Base-by-base conservation (phyloP, 495 filamentous ascomycete genomes). In the Neurospora sp. region DNA sequence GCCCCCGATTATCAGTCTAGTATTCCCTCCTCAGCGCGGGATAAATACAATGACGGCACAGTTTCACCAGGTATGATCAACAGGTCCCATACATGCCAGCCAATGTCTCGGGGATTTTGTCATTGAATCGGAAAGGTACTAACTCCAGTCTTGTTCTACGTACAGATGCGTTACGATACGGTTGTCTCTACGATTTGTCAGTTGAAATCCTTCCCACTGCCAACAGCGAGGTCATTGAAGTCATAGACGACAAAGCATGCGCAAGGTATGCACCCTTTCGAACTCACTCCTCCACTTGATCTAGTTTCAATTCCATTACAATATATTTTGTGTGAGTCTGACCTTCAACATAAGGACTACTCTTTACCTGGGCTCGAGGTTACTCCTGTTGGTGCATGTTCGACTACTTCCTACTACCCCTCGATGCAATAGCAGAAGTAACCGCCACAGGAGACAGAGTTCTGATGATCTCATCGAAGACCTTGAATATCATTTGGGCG, bases 381-480 rank as follows among this genome's bases (percentile, higher is more conserved):
- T 81, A 5, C 77, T 86, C 0, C 71, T 85, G 10, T 69, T 86
- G n/a, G 82, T 78, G 14, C 79, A 81, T 18, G 69, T 86, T 5
- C 76, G 73, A 4, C 76, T 82, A 14, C 73, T 73, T 6, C 72
- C 73, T 4, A 27, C 40, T 10, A 22, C 76, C 6, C 39, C 48
- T 35, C 73, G 41, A 18, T 38, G 18, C 31, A 73, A 65, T n/a
- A 69, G 73, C n/a, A 65, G 73, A 5, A 69, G 74, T 9, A 18
- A 9, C 2, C 53, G 53, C 53, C 76, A 78, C 65, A 42, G 71
- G 2, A 79, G 78, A 59, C 80, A 78, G 74, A 81, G 74, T 61
- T 83, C 87, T 3, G 83, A 85, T 39, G 81, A 83, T 44, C 80
- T 88, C 14, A 85, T 88, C 2, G 80, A 85, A 39, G 84, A 86